phyloP scores from a whole-genome alignment of 1,139 yeast species.

The Suhomyces guaymorum region DNA sequence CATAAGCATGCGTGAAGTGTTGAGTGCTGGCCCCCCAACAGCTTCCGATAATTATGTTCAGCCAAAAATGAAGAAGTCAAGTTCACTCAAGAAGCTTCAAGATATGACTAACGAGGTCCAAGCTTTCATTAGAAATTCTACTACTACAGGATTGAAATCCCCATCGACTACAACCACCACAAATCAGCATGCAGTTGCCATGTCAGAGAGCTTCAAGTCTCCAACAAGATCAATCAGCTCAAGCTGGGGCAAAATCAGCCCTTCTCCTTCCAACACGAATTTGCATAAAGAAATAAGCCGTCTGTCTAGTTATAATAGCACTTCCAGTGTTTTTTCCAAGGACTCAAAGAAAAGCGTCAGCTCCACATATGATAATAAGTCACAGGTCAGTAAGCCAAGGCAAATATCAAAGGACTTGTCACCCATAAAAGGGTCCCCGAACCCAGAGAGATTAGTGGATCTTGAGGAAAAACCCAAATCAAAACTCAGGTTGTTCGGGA shows the following conservation, averaged over 20 bases:
- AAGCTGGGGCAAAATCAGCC: slow-evolving; percentile 10
- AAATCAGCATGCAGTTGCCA: slow-evolving; percentile 11
- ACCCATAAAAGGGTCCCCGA: slow-evolving; percentile 19
- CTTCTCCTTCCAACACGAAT: slow-evolving; percentile 13
- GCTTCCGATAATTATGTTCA: slow-evolving; percentile 1
- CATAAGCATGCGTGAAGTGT: slow-evolving; percentile 34
- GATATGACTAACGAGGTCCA: slow-evolving; percentile 18
- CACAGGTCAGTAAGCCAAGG: slow-evolving; percentile 4
- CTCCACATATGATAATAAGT: slow-evolving; percentile 4
- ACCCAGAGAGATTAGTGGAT: slow-evolving; percentile 12
- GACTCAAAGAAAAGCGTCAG: slow-evolving; percentile 13
- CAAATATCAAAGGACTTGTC: slow-evolving; percentile 12
- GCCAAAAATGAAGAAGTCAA: slow-evolving; percentile 16
- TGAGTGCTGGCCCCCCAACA: slow-evolving; percentile 37
- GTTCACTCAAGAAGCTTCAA: slow-evolving; percentile 20
- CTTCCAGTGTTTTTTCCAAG: slow-evolving; percentile 14
- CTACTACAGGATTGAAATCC: slow-evolving; percentile 12
- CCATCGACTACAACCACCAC: slow-evolving; percentile 12
- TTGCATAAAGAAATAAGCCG: slow-evolving; percentile 13
- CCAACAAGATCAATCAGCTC: not conserved
- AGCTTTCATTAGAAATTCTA: slow-evolving; percentile 16
- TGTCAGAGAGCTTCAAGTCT: slow-evolving; percentile 3
- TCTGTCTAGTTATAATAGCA: slow-evolving; percentile 14
- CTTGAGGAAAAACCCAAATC: slow-evolving; percentile 17
- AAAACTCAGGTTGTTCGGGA: slow-evolving; percentile 15